A percentile compares a stretch with the other conserved stretches of the same genome.
These are phyloP conservation scores for Amphicarpaea edgeworthii DNA, from an alignment of 306 rosid genomes.

Conservation along the genomic window DNA sequence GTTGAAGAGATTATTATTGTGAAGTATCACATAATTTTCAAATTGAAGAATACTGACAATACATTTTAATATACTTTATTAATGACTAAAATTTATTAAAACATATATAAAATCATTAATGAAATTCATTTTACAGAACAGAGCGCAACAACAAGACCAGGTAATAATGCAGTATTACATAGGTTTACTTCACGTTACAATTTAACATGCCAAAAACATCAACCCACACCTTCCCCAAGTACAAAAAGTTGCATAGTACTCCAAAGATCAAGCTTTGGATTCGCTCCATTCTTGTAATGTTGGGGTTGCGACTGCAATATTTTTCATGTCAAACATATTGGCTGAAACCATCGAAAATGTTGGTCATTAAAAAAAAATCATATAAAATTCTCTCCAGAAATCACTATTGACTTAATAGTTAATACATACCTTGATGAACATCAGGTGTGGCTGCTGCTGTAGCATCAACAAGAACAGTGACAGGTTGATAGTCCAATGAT, in stretches of 20 bases:
- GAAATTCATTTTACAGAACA: slow-evolving; percentile 10
- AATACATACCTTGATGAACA: slow-evolving; percentile 66
- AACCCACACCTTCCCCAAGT: not conserved
- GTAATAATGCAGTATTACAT: not conserved
- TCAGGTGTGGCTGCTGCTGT: slow-evolving; percentile 88
- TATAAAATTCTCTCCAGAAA: too few relatives aligned
- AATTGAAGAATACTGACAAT: not conserved
- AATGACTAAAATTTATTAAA: not conserved
- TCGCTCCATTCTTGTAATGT: slow-evolving; percentile 71
- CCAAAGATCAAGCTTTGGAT: slow-evolving; percentile 50
- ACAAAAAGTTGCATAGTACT: not conserved
- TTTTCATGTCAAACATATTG: slow-evolving; percentile 83
- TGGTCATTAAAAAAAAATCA: not conserved
- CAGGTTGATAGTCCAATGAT: slow-evolving; percentile 71
- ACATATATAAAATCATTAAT: not conserved
- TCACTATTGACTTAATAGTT: not conserved
- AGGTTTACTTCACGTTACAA: not conserved
- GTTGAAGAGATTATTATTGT: not conserved
- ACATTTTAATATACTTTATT: not conserved
- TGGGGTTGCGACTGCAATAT: slow-evolving; percentile 72
- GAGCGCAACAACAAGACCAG: not conserved
- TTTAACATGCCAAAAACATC: slow-evolving; percentile 16
- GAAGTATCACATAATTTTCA: not conserved
- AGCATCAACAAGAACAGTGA: slow-evolving; percentile 79
- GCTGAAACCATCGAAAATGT: slow-evolving; percentile 61